Percentiles rank a stretch among this genome's conserved stretches.
phyloP scores from a whole-genome alignment of 106 monocot genomes.

The Apostasia ramifera region DNA sequence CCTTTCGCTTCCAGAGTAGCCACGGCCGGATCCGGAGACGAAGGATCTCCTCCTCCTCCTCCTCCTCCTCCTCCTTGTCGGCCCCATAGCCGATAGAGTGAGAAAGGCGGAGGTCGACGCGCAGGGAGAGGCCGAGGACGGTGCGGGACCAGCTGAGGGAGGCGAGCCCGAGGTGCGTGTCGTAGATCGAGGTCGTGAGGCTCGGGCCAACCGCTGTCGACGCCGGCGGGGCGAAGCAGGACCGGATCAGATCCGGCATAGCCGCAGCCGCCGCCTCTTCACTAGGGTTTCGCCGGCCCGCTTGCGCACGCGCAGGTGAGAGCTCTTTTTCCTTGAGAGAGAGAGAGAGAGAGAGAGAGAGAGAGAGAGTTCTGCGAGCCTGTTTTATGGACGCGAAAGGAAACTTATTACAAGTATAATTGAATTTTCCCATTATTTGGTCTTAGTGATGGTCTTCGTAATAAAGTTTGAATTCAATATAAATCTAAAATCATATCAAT shows the following conservation, averaged over 20 bases:
- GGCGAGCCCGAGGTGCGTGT: slow-evolving; percentile 49
- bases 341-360: background rate
- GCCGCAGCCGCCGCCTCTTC: background rate
- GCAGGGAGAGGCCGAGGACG: slow-evolving; percentile 59
- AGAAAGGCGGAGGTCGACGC: slow-evolving; percentile 36
- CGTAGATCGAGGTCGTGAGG: slow-evolving; percentile 69
- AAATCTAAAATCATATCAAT: too few species aligned
- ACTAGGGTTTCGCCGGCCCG: background rate
- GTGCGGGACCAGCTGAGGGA: slow-evolving; percentile 73
- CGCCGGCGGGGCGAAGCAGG: slow-evolving; percentile 33
- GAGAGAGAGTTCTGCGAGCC: background rate
- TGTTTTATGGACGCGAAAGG: too few species aligned
- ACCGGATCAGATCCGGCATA: slow-evolving; percentile 35
- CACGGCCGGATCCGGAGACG: slow-evolving; percentile 59
- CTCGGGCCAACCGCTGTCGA: slow-evolving; percentile 32
- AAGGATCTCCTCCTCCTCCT: slow-evolving; percentile 14
- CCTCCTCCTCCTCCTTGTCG: slow-evolving; percentile 8
- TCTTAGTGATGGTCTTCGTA: too few species aligned
- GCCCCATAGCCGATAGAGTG: background rate
- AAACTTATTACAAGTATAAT: too few species aligned
- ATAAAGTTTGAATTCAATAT: too few species aligned
- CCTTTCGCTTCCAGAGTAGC: slow-evolving; percentile 69
- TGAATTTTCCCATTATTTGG: too few species aligned
- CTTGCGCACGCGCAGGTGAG: too few species aligned
- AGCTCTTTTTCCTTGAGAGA: background rate